phyloP scores from a whole-genome alignment of 345 rosid genomes.

The Dipteronia dyeriana region DNA sequence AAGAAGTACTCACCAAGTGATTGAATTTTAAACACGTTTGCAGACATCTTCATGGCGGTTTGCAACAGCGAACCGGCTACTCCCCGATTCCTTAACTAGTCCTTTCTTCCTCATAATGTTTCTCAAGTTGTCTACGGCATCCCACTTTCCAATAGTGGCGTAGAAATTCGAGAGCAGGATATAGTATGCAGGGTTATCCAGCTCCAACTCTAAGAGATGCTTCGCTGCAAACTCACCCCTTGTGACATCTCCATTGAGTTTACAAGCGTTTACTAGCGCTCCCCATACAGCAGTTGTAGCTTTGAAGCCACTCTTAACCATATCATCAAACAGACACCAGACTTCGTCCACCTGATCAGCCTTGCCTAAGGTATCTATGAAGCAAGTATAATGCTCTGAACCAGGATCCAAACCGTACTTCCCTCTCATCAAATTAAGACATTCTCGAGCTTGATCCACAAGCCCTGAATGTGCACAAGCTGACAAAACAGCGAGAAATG shows the following conservation, averaged over 20 bases:
- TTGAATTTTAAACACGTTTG: conserved; percentile 1
- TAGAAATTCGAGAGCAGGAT: conserved; percentile 67
- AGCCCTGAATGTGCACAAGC: conserved; percentile 83
- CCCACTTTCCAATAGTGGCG: conserved; percentile 67
- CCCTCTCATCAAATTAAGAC: conserved; percentile 49
- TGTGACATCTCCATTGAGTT: conserved; percentile 50
- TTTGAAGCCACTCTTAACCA: conserved; percentile 34
- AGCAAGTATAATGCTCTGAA: conserved; percentile 67
- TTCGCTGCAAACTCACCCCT: conserved; percentile 63
- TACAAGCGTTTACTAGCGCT: conserved; percentile 57
- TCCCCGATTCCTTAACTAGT: conserved; percentile 58
- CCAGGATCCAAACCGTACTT: conserved; percentile 43
- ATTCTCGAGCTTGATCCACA: conserved; percentile 57
- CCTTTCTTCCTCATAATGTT: conserved; percentile 45
- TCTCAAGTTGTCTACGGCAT: conserved; percentile 53
- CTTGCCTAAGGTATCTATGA: conserved; percentile 64
- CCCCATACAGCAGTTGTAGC: conserved; percentile 53
- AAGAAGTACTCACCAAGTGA: neutral
- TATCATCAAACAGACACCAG: conserved; percentile 50
- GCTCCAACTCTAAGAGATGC: conserved; percentile 54
- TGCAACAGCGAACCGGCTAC: conserved; percentile 46
- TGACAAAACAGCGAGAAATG: conserved; percentile 74
- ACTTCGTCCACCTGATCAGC: conserved; percentile 62
- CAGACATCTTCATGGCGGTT: conserved; percentile 4
- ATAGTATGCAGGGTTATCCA: conserved; percentile 42